Evolutionary conservation across 2,329 filamentous ascomycete genomes (phyloP).

Genomic region (Cadophora gregata): DNA sequence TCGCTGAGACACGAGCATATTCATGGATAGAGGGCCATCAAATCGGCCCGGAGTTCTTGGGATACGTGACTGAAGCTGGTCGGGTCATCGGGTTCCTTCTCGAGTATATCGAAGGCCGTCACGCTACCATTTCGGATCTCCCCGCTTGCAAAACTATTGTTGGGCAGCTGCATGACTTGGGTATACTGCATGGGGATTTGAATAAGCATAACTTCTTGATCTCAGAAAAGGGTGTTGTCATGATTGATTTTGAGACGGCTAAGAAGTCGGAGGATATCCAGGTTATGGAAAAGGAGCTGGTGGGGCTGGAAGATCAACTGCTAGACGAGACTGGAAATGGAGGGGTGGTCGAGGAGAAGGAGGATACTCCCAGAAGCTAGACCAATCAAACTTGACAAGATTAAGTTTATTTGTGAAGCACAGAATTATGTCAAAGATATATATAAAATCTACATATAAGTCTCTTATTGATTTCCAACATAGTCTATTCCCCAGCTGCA

Average conservation of each 20-base stretch:
- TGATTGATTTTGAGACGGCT: slow-evolving; percentile 47
- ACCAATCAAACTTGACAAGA: no score
- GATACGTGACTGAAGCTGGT: slow-evolving; percentile 43
- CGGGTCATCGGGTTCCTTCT: slow-evolving; percentile 45
- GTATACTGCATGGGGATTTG: slow-evolving; percentile 47
- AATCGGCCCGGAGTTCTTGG: slow-evolving; percentile 43
- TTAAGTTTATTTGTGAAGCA: no score
- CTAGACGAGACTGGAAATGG: slow-evolving; percentile 18
- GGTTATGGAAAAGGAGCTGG: slow-evolving; percentile 13
- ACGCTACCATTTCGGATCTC: slow-evolving; percentile 43
- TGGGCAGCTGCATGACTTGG: slow-evolving; percentile 45
- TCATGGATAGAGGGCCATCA: slow-evolving; percentile 35
- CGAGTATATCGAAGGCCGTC: slow-evolving; percentile 40
- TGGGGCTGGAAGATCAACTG: slow-evolving; percentile 18
- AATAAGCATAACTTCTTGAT: slow-evolving; percentile 49
- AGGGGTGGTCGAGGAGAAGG: slow-evolving; percentile 15
- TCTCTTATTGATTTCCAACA: no score
- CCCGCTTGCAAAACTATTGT: slow-evolving; percentile 40
- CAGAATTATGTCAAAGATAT: no score
- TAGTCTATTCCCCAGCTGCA: no score
- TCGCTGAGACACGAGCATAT: slow-evolving; percentile 33
- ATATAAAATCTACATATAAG: no score
- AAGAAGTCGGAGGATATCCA: slow-evolving; percentile 15
- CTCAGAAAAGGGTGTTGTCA: slow-evolving; percentile 37
- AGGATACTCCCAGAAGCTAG: no score